Evolutionary conservation across 2,329 filamentous ascomycete genomes (phyloP), one percentile per base, ranked within the genome.

Genomic region (Trichoderma oligosporum): DNA sequence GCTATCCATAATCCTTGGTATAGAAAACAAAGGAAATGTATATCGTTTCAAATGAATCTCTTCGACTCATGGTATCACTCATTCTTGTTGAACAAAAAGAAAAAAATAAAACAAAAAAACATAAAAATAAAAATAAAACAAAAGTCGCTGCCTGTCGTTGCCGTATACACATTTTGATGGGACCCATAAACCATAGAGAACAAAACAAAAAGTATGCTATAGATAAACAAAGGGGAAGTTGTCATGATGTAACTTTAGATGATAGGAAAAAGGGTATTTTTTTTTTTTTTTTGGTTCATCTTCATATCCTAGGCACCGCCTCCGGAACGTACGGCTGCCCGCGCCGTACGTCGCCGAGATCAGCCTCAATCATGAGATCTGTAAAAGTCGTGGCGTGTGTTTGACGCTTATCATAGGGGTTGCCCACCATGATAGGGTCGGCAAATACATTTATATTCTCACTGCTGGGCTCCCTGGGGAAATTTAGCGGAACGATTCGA

Each of bases 361-460:
- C 72, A 2, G 76, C 78, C 59, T 74, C 70, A 55, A 79, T 73
- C 75, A 83, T 78, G 65, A 83, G 73, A 61, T 78, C 76, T n/a
- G 77, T 76, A 61, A 83, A 81, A 0, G 77, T 80, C 1, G 81
- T 81, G 61, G 69, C 65, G 33, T 72, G 69, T 29, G 66, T 65
- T 55, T 70, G 44, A 11, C 61, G 62, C 31, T 60, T 60, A 14
- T 68, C 42, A 44, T 48, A 51, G 41, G 58, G 49, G 33, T 20
- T 29, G 4, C 65, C 71, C 22, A 77, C 72, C 1, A 74, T 77
- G 47, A 70, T 68, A 18, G 76, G 74, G 61, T 81, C 79, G 1
- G 77, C 77, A 57, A 80, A 82, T 7, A 83, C 72, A 60, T 79
- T 77, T 66, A 82, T 82, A 67, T 75, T 77, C 65, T 79, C 75